A percentile compares a stretch with the other conserved stretches of the same genome.
phyloP scores from a whole-genome alignment of 2,329 filamentous ascomycete species.

The Ophiocordyceps polyrhachis-furcata region DNA sequence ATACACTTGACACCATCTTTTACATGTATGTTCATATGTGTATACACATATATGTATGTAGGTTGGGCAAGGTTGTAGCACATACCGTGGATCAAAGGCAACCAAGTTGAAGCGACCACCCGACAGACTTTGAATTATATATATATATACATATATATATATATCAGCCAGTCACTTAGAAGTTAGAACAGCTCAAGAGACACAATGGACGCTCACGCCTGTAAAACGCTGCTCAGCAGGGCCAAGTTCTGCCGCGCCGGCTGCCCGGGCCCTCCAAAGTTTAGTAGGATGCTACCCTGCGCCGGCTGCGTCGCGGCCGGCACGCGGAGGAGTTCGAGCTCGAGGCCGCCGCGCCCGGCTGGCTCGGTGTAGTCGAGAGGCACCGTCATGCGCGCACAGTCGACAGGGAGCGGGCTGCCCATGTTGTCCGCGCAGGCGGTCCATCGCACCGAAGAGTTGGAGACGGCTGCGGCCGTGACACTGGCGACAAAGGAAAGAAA shows the following conservation, averaged over 20 bases:
- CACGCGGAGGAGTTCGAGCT: constrained; percentile 3
- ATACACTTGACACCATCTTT: too few relatives aligned
- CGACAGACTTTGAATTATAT: constrained; percentile 4
- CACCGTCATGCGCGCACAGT: constrained; percentile 1
- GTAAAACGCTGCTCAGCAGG: constrained; percentile 1
- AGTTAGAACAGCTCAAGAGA: too few relatives aligned
- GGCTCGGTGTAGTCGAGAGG: constrained; percentile 3
- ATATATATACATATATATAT: too few relatives aligned
- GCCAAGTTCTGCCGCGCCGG: constrained; percentile 1
- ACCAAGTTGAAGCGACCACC: constrained; percentile 11
- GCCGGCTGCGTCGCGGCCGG: constrained; percentile 4
- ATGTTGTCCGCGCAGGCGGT: background rate
- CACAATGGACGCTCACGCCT: constrained; percentile 1
- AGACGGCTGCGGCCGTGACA: background rate
- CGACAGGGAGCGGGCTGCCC: background rate
- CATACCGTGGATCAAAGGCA: constrained; percentile 10
- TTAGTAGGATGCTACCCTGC: constrained; percentile 13
- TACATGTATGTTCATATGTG: too few relatives aligned
- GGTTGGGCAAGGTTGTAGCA: too few relatives aligned
- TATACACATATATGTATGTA: too few relatives aligned
- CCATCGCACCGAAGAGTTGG: constrained; percentile 1
- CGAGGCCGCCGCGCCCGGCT: background rate
- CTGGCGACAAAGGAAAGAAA: background rate
- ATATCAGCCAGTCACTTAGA: too few relatives aligned
- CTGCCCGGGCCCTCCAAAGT: constrained; percentile 4